Evolutionary conservation across 2,329 filamentous ascomycete genomes (phyloP), one percentile per base, ranked within the genome.

Genomic region (Epichloe sylvatica): DNA sequence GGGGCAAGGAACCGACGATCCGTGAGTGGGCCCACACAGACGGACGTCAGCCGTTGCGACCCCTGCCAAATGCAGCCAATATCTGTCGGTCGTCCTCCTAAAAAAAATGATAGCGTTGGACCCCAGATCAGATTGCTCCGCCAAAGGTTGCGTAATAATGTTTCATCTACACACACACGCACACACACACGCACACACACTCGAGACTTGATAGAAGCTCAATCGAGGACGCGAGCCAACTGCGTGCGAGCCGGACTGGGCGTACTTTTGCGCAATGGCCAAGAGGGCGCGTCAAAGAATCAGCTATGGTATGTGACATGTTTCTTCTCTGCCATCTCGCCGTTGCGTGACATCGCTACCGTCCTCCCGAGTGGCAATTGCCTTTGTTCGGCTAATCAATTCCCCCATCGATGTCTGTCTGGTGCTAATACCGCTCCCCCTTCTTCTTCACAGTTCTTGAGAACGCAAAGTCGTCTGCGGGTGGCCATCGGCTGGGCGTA

Each of bases 401-500:
- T 12, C 6, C 36, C 13, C 15, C 19, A 11, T 25, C 13, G 3
- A 17, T 13, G 12, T 42, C 35, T 17, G 19, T 42, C 35, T 17
- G 13, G 23, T 42, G 47, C 52, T 54, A 35, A 54, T 45, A 3
- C 5, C 19, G 17, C 15, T 36, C 9, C 44, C 44, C 44, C 9
- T 47, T 45, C 17, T 33, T 34, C 12, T 23, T 44, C 38, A 25
- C 57, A 80, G 77, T 80, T 60, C 73, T 80, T 60, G 76, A 80
- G 62, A 74, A 76, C 54, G 74, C 75, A 54, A 75, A 76, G 59
- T 72, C 74, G 41, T 76, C 75, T 45, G 71, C 68, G 42, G 88
- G 87, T 57, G 91, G 91, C 51, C 92, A 98, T 72, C 78, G 90
- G 59, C 80, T 97, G 50, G 92, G 92, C 56, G 88, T 98, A 59